These are phyloP conservation scores for Phytophthora rubi DNA, from an alignment of 352 stramenopile genomes.

Conservation along the genomic window DNA sequence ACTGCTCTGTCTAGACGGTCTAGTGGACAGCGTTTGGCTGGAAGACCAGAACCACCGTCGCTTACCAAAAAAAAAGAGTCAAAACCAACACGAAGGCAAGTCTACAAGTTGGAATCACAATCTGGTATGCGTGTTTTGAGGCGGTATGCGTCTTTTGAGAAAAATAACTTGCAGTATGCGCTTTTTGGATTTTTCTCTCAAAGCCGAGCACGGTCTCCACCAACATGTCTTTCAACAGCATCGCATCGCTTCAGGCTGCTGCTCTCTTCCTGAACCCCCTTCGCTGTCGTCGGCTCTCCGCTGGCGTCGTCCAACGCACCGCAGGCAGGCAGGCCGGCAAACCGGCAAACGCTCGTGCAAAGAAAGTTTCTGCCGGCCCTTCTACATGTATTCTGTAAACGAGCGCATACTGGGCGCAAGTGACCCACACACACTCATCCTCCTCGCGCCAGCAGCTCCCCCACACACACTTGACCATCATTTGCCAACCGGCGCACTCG, in stretches of 20 bases:
- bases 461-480: conserved; percentile 19
- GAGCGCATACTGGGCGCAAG: conserved; percentile 31
- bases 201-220: neutral
- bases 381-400: conserved; percentile 24
- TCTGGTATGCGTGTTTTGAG: too few relatives aligned
- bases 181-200: too few relatives aligned
- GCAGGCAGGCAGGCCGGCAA: conserved; percentile 10
- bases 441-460: conserved; percentile 2
- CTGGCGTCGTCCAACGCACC: neutral
- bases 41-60: too few relatives aligned
- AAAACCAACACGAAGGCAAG: too few relatives aligned
- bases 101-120: too few relatives aligned
- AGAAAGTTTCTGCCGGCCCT: conserved; percentile 26
- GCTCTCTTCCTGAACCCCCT: neutral
- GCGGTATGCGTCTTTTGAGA: too few relatives aligned
- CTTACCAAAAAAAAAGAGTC: too few relatives aligned
- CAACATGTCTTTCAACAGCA: too few relatives aligned
- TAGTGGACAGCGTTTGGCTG: too few relatives aligned
- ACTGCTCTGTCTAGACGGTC: too few relatives aligned
- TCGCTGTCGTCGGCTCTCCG: neutral
- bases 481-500: conserved; percentile 31
- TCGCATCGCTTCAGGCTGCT: neutral
- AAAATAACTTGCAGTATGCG: too few relatives aligned
- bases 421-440: conserved; percentile 30
- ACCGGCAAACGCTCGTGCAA: conserved; percentile 9